Evolutionary conservation across 805 yeast species (phyloP), one percentile per base, ranked within the genome.

Genomic region (Cyberlindnera mycetangii): DNA sequence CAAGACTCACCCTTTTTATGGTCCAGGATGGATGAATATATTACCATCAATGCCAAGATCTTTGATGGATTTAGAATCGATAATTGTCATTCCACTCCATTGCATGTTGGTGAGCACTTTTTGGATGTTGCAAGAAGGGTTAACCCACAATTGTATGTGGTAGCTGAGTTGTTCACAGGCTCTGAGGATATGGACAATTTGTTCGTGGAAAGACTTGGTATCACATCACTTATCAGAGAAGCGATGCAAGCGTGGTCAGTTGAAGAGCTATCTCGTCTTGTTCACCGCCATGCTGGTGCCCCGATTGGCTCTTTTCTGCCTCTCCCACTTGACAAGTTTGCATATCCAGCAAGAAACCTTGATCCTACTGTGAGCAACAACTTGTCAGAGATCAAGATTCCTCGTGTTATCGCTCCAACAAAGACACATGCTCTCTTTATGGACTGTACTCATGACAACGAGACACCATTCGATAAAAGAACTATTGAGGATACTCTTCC

Each of bases 361-460:
- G 55, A 60, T 3, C 37, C 49, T 18, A 51, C 52, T 25, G 46
- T 54, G 28, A 51, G 41, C 16, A 42, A 52, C 12, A 48, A 72
- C 27, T 71, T 68, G 19, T 78, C 89, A 6, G 89, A 85, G 60
- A 67, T 85, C 49, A 80, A 79, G 48, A 74, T 86, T 39, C 92
- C 95, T 2, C 74, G 74, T 52, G 70, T 78, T 9, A 71, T 92
- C 37, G 71, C 81, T 2, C 72, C 83, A 4, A 77, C 82, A 35
- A 79, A 83, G n/a, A 95, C 96, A 4, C 97, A 89, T 66, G 97
- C 98, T 0, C 70, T 93, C 55, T 85, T 92, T 55, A 92, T 93
- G 97, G 98, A 93, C 60, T 92, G 97, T 59, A 90, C 98, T 2
- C 99, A 92, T 63, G 99, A 92, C 64, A 92, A 92, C 60, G 93